These are phyloP conservation scores for Urostyla sp. DNA, from an alignment of 73 alveolate species.

Conservation along the genomic window DNA sequence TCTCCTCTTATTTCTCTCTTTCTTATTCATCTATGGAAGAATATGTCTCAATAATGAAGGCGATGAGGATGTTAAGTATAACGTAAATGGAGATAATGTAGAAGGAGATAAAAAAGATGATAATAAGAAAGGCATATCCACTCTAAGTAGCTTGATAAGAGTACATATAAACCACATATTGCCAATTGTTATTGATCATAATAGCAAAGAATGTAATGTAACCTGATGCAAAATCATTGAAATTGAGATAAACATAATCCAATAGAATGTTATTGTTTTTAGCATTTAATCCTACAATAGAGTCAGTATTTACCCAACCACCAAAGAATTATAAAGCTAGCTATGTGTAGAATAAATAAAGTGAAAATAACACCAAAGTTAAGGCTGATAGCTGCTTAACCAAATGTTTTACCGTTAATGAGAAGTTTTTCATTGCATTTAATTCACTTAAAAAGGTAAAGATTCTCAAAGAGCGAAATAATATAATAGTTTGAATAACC, in stretches of 20 bases:
- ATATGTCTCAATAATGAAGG: neutral
- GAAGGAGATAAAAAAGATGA: neutral
- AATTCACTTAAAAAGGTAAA: no score
- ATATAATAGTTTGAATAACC: no score
- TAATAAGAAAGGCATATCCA: no score
- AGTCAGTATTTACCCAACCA: neutral
- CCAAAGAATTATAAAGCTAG: neutral
- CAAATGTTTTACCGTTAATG: no score
- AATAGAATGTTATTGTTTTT: neutral
- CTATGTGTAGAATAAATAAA: neutral
- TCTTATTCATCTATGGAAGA: neutral
- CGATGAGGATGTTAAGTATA: neutral
- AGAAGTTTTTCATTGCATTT: no score
- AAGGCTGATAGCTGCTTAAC: neutral
- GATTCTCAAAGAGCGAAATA: no score
- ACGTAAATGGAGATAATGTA: neutral
- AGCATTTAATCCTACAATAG: no score
- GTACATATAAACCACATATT: neutral
- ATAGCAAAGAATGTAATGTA: neutral
- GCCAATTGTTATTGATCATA: neutral
- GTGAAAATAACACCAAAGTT: neutral
- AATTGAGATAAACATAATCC: neutral
- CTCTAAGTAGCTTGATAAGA: no score
- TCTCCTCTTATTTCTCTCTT: neutral
- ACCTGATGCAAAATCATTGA: neutral